Base-by-base conservation (phyloP, 2,329 filamentous ascomycete species). In the Phaeophleospora eucalypticola region DNA sequence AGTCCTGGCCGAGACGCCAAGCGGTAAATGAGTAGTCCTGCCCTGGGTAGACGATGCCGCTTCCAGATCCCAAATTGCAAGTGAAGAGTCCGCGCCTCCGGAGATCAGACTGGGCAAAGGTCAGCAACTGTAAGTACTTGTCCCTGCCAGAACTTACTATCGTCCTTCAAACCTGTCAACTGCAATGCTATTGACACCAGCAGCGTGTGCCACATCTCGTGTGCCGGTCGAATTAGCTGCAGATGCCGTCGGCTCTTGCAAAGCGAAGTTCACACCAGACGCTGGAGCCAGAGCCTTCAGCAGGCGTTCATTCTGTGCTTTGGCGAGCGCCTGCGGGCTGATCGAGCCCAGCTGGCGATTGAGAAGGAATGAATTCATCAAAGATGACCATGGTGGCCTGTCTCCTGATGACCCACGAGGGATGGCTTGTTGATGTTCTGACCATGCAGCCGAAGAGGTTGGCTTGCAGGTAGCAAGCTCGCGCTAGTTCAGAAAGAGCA, bases 21-120 rank as follows among this genome's bases (percentile, higher is more conserved):
- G 41, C 17, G 54, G 54, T n/a, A 46, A 10, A 37, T 53, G 47
- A 19, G 38, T 19, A n/a, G 39, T 17, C 16, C 37, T 33, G 16
- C 43, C 49, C 6, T 41, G 33, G 43, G 41, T 20, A 10, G 36
- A 12, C 3, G 14, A 65, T 56, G 74, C 72, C 41, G 77, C 71
- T 60, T 95, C 86, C 4, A 96, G 78, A 68, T 96, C 84, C 90
- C 90, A 96, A 37, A 96, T 71, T 56, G 83, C 86, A 61, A 96
- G 81, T 1, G 86, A 86, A 8, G 86, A 87, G 63, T 95, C 89
- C 3, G 87, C 84, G 21, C 90, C 89, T 3, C 88, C 91, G 0
- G 90, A 95, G 2, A 95, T 69, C 52, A 96, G 76, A 56, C 87
- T 86, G 58, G 17, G 46, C 16, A 45, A 41, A 24, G 21, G 12